Base-by-base conservation (phyloP, 108 stramenopile genomes). In the Discostella stelligeroides region DNA sequence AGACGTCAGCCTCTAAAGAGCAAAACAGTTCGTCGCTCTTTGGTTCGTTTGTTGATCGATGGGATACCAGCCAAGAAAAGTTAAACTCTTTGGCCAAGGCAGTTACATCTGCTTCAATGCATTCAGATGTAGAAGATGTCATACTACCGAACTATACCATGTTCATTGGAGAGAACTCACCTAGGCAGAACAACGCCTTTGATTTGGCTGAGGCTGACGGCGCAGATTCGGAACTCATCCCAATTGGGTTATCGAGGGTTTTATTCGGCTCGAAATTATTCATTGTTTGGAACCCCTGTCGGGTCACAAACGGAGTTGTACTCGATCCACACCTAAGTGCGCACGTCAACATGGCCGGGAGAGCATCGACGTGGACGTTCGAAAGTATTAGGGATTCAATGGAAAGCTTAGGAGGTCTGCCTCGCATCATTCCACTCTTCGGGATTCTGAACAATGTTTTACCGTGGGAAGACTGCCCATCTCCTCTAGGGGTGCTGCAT, bases 241-340 rank as follows among this genome's bases (percentile, higher is more conserved):
- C 75, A 28, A 2, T 37, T n/a, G 72, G 74, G 49, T 39, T 84
- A 29, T 68, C 72, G 24, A 73, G 27, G 20, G 17, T 73, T 45
- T 55, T 66, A 11, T 92, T 92, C 43, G 73, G 56, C 0, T 85
- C 87, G 2, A 86, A 88, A 45, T 58, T 92, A 1, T 86, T 85
- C 58, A 15, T 88, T 17, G 84, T 86, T 7, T 92, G 88, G 92
- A 81, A 92, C 73, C 92, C 92, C 20, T 48, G 55, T 17, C 81
- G 89, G 28, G 60, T 60, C 14, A 73, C 49, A 12, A 73, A 76
- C 21, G 20, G 39, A 18, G 51, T 79, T 10, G 64, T 81, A 4
- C 42, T 90, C 23, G 92, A 92, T 50, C 51, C 86, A 9, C 89
- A 88, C 74, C 58, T 78, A 51, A 86, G 86, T 1, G 76, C 70